phyloP scores from a whole-genome alignment of 306 rosid species.

The Vigna reflexopilosa region DNA sequence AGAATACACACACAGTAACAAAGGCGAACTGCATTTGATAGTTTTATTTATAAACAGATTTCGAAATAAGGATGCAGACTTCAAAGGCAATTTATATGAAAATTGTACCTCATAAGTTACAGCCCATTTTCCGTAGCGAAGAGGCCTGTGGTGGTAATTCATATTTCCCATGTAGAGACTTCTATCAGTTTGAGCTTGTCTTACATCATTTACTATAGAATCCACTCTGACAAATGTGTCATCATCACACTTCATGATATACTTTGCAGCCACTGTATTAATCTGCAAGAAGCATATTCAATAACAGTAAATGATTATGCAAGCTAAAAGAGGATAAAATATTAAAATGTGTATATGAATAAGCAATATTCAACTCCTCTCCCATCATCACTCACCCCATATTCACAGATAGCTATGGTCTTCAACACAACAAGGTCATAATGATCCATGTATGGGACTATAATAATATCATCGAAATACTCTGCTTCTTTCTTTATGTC shows the following conservation, averaged over 20 bases:
- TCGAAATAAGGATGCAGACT: neutral
- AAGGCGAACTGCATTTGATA: neutral
- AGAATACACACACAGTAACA: neutral
- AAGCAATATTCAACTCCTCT: slow-evolving; percentile 35
- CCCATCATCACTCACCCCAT: slow-evolving; percentile 73
- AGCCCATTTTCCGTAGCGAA: slow-evolving; percentile 98
- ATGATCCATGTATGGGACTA: slow-evolving; percentile 94
- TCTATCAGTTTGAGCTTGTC: slow-evolving; percentile 47
- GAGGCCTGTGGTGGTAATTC: slow-evolving; percentile 86
- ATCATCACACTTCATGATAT: slow-evolving; percentile 95
- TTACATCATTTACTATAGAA: slow-evolving; percentile 70
- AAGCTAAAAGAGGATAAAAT: slow-evolving; percentile 10
- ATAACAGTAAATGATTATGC: slow-evolving; percentile 10
- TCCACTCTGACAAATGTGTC: slow-evolving; percentile 96
- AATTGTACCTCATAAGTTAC: slow-evolving; percentile 87
- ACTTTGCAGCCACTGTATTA: slow-evolving; percentile 66
- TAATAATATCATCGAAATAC: slow-evolving; percentile 88
- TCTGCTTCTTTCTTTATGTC: slow-evolving; percentile 90
- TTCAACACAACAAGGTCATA: slow-evolving; percentile 96
- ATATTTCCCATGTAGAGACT: slow-evolving; percentile 91
- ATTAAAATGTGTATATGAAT: neutral
- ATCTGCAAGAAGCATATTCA: slow-evolving; percentile 55
- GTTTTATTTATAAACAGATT: neutral
- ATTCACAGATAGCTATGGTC: slow-evolving; percentile 94
- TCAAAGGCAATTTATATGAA: neutral